Evolutionary conservation across 352 stramenopile genomes (phyloP).

Genomic region (Globisporangium acanthophoron): DNA sequence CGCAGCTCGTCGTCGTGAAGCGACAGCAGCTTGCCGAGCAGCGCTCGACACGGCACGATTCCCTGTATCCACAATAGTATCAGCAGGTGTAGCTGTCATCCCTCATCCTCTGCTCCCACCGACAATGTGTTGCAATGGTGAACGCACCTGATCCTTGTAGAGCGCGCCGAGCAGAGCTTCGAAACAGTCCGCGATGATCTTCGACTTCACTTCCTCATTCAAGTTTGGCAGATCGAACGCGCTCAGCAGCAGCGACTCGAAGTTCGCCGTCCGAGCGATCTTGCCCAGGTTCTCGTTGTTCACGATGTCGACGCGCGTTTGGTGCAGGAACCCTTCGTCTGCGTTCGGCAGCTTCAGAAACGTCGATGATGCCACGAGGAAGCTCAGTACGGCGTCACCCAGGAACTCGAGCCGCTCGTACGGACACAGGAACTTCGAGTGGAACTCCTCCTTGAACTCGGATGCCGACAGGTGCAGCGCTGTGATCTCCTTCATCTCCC

Average conservation of each 20-base stretch:
- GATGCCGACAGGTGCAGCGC: slow-evolving; percentile 47
- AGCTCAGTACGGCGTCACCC: slow-evolving; percentile 78
- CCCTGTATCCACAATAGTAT: slow-evolving; percentile 13
- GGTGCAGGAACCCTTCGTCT: slow-evolving; percentile 59
- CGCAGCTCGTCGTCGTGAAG: slow-evolving; percentile 47
- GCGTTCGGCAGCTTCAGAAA: slow-evolving; percentile 76
- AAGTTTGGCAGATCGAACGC: slow-evolving; percentile 62
- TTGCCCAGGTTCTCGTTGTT: slow-evolving; percentile 77
- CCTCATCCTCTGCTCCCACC: not conserved
- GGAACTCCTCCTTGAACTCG: slow-evolving; percentile 75
- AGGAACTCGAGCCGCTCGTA: slow-evolving; percentile 86
- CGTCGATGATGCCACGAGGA: slow-evolving; percentile 71
- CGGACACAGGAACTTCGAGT: slow-evolving; percentile 69
- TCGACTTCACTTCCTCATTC: slow-evolving; percentile 44
- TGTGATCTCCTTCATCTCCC: slow-evolving; percentile 42
- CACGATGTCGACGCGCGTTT: slow-evolving; percentile 66
- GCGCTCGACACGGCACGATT: slow-evolving; percentile 52
- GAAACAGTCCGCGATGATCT: slow-evolving; percentile 82
- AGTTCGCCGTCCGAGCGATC: slow-evolving; percentile 68
- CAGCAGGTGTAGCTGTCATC: not conserved
- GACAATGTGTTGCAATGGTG: not conserved
- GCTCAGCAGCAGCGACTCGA: slow-evolving; percentile 65
- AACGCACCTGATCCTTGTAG: slow-evolving; percentile 64
- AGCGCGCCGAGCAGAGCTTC: slow-evolving; percentile 76
- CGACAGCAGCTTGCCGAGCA: slow-evolving; percentile 59